phyloP scores from a whole-genome alignment of 73 alveolate genomes.

The Paramecium tetraurelia region DNA sequence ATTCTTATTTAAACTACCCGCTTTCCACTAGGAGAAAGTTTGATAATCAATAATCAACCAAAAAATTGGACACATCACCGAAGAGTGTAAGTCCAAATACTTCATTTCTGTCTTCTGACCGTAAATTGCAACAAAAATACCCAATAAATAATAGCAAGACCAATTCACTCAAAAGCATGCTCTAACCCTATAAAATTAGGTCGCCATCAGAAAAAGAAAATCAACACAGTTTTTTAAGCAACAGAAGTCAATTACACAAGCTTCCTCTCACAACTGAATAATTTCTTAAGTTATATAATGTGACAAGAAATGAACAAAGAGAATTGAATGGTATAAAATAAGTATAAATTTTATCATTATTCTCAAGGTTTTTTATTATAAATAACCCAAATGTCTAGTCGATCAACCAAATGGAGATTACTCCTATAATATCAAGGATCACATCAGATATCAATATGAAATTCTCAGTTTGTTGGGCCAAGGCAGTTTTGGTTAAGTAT shows the following conservation, averaged over 20 bases:
- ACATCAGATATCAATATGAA: constrained; percentile 91
- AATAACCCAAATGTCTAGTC: neutral
- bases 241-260: neutral
- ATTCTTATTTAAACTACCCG: constrained; percentile 2
- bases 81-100: constrained; percentile 20
- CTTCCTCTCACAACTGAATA: neutral
- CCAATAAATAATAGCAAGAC: neutral
- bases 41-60: neutral
- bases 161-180: constrained; percentile 28
- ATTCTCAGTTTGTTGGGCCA: constrained; percentile 83
- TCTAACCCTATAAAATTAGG: neutral
- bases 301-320: neutral
- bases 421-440: constrained; percentile 76
- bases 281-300: neutral
- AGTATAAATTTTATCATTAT: neutral
- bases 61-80: neutral
- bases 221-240: neutral
- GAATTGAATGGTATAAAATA: constrained; percentile 27
- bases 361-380: neutral
- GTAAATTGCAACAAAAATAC: neutral
- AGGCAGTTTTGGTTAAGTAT: constrained; percentile 97
- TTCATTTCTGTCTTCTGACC: neutral
- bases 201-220: constrained; percentile 23
- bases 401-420: constrained; percentile 85
- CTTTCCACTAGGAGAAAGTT: constrained; percentile 6